Evolutionary conservation across 257 asterid species (phyloP).

Genomic region (Solanum acaule): DNA sequence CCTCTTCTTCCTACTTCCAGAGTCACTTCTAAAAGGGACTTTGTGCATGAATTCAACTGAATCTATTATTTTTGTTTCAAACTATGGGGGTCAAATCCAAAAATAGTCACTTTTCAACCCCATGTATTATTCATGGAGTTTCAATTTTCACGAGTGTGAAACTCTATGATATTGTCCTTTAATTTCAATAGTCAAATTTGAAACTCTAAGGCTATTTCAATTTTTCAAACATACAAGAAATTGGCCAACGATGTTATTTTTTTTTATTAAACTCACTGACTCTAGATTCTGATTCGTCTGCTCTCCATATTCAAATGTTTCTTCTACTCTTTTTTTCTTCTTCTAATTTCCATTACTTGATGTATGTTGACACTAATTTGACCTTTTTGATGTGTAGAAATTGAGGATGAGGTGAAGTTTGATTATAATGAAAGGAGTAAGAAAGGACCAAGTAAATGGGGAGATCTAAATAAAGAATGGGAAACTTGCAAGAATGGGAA

Average conservation of each 20-base stretch:
- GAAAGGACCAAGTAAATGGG: slow-evolving; percentile 65
- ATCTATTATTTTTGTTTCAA: background rate
- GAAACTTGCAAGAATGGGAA: slow-evolving; percentile 44
- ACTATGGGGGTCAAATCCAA: background rate
- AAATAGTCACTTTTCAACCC: background rate
- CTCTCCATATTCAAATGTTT: background rate
- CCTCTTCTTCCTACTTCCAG: background rate
- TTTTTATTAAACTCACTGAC: background rate
- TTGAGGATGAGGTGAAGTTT: slow-evolving; percentile 31
- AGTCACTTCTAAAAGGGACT: background rate
- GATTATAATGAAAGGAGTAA: slow-evolving; percentile 26
- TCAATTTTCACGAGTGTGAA: background rate
- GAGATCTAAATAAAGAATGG: slow-evolving; percentile 55
- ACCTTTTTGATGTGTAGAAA: background rate
- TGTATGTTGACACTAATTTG: background rate
- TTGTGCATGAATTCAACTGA: background rate
- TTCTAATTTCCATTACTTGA: background rate
- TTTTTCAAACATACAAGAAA: background rate
- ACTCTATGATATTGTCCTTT: background rate
- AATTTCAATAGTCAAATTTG: background rate
- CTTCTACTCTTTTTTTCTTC: background rate
- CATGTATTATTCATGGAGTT: background rate
- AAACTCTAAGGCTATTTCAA: background rate
- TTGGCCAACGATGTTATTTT: background rate
- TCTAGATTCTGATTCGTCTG: background rate